Base-by-base conservation (phyloP, 2,329 filamentous ascomycete species). In the Curvularia sp. region DNA sequence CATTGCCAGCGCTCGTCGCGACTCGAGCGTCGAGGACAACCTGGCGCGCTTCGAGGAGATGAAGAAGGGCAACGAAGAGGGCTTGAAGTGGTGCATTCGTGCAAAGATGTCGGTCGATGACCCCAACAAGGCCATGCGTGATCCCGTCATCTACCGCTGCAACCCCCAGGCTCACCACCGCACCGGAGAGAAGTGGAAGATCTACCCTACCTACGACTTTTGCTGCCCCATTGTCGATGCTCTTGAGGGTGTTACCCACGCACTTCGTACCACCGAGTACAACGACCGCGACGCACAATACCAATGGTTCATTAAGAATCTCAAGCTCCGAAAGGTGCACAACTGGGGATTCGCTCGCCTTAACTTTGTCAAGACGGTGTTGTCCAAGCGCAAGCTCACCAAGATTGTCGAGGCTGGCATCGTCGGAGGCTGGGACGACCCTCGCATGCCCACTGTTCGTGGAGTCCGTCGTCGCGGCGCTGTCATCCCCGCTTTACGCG, bases 141-240 rank as follows among this genome's bases (percentile, higher is more conserved):
- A 99, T 77, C 95, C 95, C 12, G 93, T 98, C 78, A 96, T 99
- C 77, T 98, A 97, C 84, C 89, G 95, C 66, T 97, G 93, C 86
- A 97, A 96, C 72, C 83, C 86, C 5, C 74, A 83, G 48, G 77
- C 81, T 10, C 90, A 95, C 77, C 91, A 95, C 80, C 87, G 91
- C 67, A 95, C 91, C 1, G 91, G 91, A 30, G 85, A 82, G 57
- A 87, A 83, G 61, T 94, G 91, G 90, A 94, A 93, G 80, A 89
- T 92, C 74, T 94, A 94, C 79, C 91, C 91, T 32, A 94, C 89
- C 64, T 95, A 95, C 81, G 91, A 95, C 76, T 92, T 94, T 74
- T 91, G 90, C 63, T 93, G 90, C 78, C 91, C 91, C 15, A 87
- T 94, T 21, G 87, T 95, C 58, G 91, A 95, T 78, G 87, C 87